Percentiles rank a stretch among this genome's conserved stretches.
Evolutionary conservation across 495 filamentous ascomycete genomes (phyloP).

Genomic region (Tuber umbilicatum): DNA sequence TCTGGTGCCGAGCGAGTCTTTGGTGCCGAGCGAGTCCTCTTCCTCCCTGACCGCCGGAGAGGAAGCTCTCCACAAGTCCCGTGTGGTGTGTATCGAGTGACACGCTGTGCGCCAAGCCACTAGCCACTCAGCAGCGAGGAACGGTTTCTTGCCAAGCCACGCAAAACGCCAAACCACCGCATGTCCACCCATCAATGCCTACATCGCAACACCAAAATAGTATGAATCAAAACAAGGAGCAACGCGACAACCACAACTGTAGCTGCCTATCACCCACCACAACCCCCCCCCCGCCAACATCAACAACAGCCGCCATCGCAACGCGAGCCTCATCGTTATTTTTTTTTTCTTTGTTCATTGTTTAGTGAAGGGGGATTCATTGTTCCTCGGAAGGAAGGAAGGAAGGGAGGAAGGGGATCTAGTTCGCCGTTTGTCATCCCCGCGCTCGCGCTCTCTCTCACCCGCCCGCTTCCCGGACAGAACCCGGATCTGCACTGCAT

Average conservation of each 20-base stretch:
- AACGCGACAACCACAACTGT: constrained; percentile 2
- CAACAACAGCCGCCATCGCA: background rate
- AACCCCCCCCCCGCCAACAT: background rate
- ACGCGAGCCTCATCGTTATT: background rate
- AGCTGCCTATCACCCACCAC: background rate
- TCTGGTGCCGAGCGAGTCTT: background rate
- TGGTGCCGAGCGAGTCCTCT: background rate
- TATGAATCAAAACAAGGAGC: constrained; percentile 4
- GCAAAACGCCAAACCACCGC: background rate
- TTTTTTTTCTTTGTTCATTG: constrained; percentile 4
- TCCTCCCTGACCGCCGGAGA: background rate
- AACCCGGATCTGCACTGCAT: background rate
- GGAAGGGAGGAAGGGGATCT: background rate
- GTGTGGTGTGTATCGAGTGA: background rate
- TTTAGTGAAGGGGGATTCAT: background rate
- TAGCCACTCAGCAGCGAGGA: background rate
- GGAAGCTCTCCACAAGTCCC: background rate
- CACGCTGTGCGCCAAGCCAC: background rate
- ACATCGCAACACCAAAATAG: background rate
- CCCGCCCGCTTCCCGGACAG: background rate
- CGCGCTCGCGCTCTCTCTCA: background rate
- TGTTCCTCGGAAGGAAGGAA: background rate
- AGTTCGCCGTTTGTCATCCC: background rate
- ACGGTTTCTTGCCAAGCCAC: background rate
- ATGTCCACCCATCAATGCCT: background rate